These are phyloP conservation scores for Lichtheimia ornata DNA, from an alignment of 371 early-diverging fungal species.

Conservation along the genomic window DNA sequence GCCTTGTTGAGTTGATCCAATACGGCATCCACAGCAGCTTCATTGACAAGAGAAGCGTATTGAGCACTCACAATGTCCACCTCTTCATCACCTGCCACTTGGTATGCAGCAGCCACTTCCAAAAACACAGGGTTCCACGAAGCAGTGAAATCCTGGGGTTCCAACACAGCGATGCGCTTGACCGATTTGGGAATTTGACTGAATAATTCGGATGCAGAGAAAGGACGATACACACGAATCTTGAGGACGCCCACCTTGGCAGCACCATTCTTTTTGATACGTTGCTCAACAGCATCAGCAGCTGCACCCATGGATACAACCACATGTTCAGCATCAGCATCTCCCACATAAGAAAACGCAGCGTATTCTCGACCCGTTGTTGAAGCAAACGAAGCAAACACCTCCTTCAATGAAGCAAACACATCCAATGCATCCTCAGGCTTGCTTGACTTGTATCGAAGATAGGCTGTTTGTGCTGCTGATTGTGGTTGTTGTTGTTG, in stretches of 20 bases:
- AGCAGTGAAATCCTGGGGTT: conserved; percentile 64
- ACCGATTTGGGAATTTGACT: conserved; percentile 57
- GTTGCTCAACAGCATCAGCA: conserved; percentile 51
- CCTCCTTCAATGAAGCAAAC: conserved; percentile 30
- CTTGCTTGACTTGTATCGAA: conserved; percentile 34
- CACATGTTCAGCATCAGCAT: conserved; percentile 55
- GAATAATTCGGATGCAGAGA: conserved; percentile 58
- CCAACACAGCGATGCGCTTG: conserved; percentile 66
- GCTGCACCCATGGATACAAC: conserved; percentile 68
- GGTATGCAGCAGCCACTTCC: conserved; percentile 71
- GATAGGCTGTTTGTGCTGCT: conserved; percentile 30
- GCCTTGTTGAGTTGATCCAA: conserved; percentile 32
- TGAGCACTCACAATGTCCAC: conserved; percentile 57
- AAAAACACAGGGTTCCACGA: conserved; percentile 81
- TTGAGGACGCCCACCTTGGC: conserved; percentile 62
- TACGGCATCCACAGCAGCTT: conserved; percentile 50
- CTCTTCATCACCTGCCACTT: conserved; percentile 47
- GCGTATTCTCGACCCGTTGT: conserved; percentile 52
- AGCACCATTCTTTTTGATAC: conserved; percentile 16
- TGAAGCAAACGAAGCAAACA: conserved; percentile 37
- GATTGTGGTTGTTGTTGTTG: conserved; percentile 1
- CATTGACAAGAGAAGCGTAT: conserved; percentile 55
- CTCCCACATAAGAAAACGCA: conserved; percentile 56
- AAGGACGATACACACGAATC: conserved; percentile 68
- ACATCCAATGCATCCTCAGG: conserved; percentile 26